Evolutionary conservation across 257 asterid genomes (phyloP).

Genomic region (Rauvolfia tetraphylla): DNA sequence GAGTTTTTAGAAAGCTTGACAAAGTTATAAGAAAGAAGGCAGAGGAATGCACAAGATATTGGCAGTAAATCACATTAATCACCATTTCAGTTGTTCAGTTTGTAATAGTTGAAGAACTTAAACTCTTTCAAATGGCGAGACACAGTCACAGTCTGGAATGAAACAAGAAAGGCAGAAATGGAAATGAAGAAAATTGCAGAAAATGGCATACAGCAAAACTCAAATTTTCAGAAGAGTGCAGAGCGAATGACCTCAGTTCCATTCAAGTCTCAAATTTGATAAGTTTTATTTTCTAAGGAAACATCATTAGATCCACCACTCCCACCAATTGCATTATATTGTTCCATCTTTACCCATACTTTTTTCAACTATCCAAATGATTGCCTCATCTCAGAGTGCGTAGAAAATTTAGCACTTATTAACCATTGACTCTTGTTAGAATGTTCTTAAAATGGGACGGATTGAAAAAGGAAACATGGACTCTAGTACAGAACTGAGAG

Average conservation of each 20-base stretch:
- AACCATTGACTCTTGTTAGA: background rate
- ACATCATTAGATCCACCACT: background rate
- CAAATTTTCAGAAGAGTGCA: background rate
- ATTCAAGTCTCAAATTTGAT: background rate
- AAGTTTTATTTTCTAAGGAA: background rate
- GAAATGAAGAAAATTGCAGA: background rate
- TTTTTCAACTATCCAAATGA: background rate
- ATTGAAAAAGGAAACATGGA: background rate
- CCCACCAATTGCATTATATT: background rate
- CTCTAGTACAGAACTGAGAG: background rate
- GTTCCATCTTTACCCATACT: background rate
- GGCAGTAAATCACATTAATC: slow-evolving; percentile 5
- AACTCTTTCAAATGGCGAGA: background rate
- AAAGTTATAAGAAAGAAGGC: background rate
- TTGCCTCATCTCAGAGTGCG: background rate
- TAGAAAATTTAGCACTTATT: background rate
- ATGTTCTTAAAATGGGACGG: background rate
- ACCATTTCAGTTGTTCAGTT: background rate
- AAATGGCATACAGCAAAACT: background rate
- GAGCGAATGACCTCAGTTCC: background rate
- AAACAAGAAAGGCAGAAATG: background rate
- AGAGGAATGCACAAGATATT: background rate
- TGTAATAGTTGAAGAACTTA: background rate
- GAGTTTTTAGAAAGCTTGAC: background rate
- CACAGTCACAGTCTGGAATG: background rate